Evolutionary conservation across 805 yeast genomes (phyloP), one percentile per base, ranked within the genome.

Genomic region (Kodamaea hsintzibuensis): DNA sequence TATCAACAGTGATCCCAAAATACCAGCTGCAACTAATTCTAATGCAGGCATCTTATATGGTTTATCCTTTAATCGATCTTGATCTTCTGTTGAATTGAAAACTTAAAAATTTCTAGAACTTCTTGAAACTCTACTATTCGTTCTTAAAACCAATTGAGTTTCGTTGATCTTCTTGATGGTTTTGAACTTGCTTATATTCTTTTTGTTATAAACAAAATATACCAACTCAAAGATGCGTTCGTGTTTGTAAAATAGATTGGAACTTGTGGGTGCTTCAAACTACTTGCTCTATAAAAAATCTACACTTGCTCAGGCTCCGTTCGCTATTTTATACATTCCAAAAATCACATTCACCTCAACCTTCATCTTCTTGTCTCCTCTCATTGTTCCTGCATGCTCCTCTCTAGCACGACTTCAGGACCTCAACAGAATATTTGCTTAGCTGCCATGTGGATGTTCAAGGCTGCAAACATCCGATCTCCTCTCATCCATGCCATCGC

Each of bases 1-100:
- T 50, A 81, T 68, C 53, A 79, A 70, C 52, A 73, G 80, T 9
- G 78, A 58, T 10, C 81, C 80, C 45, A 77, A 67, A 1, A 71
- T 57, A n/a, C 72, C 80, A 33, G 78, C 80, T 18, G 76, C 70
- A 25, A 71, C 73, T 47, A 76, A 51, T 64, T 76, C 80, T 43
- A 74, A 37, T 14, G 67, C 68, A 9, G 74, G 63, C 77, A 73
- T 72, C 19, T 19, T 51, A 17, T 16, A 3, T 40, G 17, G 25
- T 40, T 40, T n/a, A 2, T 40, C 44, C 17, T 17, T 17, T 27
- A 27, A 17, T 40, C 8, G 25, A 7, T 10, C 42, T 14, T 22
- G 6, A 22, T n/a, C 25, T 22, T 22, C 25, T 4, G 25, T 22
- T 22, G 3, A 22, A 4, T 22, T 22, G 3, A 3, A 22, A 22